These are phyloP conservation scores for Inonotus obliquus DNA, from an alignment of 1,284 basidiomycete species.

Conservation along the genomic window DNA sequence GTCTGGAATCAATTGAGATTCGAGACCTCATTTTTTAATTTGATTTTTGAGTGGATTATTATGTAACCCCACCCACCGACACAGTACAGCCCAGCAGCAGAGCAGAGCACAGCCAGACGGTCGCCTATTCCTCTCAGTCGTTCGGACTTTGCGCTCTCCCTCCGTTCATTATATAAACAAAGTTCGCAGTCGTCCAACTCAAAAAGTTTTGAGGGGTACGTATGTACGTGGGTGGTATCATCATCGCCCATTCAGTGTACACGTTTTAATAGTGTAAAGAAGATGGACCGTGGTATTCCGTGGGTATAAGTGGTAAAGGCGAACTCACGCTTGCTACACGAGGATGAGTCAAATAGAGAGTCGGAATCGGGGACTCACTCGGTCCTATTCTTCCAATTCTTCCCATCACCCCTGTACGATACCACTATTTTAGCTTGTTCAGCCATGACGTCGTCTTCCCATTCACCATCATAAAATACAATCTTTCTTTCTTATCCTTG, in stretches of 20 bases:
- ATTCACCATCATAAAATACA: background rate
- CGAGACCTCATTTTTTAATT: background rate
- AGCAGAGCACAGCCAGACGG: background rate
- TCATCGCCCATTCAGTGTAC: background rate
- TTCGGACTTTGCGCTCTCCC: background rate
- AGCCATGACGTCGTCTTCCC: background rate
- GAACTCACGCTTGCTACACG: background rate
- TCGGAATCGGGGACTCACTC: background rate
- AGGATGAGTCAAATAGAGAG: too few relatives aligned
- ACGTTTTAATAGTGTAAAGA: background rate
- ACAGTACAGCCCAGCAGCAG: background rate
- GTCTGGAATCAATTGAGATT: background rate
- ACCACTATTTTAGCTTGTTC: too few relatives aligned
- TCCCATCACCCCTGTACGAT: too few relatives aligned
- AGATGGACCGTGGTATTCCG: background rate
- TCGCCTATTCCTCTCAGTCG: background rate
- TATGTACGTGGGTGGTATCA: background rate
- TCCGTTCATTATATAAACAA: background rate
- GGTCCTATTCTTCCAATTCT: constrained; percentile 1
- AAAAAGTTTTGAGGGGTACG: background rate
- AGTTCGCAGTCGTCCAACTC: background rate
- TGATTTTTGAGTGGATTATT: background rate
- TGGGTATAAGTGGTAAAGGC: background rate
- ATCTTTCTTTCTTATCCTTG: background rate
- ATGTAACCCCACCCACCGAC: background rate